Base-by-base conservation (phyloP, 345 rosid genomes). In the Theobroma cacao region DNA sequence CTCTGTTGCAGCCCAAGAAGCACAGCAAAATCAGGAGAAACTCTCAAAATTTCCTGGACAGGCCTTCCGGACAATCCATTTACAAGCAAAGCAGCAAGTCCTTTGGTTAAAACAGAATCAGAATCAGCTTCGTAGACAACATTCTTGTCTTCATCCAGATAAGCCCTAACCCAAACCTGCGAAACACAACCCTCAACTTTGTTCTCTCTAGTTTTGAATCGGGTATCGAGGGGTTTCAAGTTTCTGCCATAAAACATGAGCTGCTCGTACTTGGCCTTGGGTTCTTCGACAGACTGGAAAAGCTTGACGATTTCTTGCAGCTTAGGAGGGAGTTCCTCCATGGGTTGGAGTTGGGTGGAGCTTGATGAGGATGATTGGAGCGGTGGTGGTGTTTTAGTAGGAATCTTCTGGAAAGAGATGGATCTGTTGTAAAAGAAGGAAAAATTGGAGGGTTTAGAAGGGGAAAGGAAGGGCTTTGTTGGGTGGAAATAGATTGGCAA, bases 101-200 rank as follows among this genome's bases (percentile, higher is more conserved):
- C 98, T 83, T 94, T 94, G 0, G 95, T 88, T 65, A 96, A 83
- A 75, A 86, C 89, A 12, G 98, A 90, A 75, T 96, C 99, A 1
- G 99, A 96, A 85, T 94, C 97, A 20, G 99, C 98, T 81, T 96
- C 95, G 79, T 85, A 94, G 15, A 88, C 83, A 48, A 90, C 99
- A 67, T 92, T 92, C 50, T 80, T 75, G 10, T 89, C 86, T 0
- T 60, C 69, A 68, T 96, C 98, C 8, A 92, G 81, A 78, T 78
- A 93, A 52, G 98, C 99, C 87, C 98, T 87, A 24, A 97, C 97
- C 98, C 98, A 97, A 7, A 94, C 98, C 88, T 91, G 97, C 31
- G 98, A 91, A 28, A 93, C 95, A 65, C 99, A 97, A 8, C 99
- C 99, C 82, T 91, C 83, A 9, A 97, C 99, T 80, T 97, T 97